Evolutionary conservation across 2,329 filamentous ascomycete genomes (phyloP).

Genomic region (Cytospora schulzeri): DNA sequence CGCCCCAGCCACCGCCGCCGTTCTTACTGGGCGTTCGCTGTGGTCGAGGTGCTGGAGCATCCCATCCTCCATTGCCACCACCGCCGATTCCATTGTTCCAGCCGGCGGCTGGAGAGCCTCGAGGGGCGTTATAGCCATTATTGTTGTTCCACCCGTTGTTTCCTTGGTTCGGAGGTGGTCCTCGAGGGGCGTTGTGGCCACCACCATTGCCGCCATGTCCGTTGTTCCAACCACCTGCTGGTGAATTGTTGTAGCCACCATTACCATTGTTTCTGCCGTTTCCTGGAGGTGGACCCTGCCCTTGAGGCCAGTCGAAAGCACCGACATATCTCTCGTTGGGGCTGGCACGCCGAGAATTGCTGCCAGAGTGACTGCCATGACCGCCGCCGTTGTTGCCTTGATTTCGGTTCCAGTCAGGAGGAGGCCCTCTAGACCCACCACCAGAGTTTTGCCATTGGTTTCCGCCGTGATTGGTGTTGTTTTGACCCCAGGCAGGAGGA

Average conservation of each 20-base stretch:
- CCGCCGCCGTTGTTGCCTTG: neutral
- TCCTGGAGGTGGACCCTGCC: neutral
- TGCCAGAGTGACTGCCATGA: too few species aligned
- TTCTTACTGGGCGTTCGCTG: neutral
- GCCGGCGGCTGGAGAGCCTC: neutral
- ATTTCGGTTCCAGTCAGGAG: too few species aligned
- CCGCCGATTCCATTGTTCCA: neutral
- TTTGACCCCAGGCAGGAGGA: too few species aligned
- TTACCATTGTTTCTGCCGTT: neutral
- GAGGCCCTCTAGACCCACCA: too few species aligned
- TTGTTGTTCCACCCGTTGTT: neutral
- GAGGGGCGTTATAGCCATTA: neutral
- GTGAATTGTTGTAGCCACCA: neutral
- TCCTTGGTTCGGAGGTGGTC: neutral
- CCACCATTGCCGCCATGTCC: neutral
- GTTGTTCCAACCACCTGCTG: too few species aligned
- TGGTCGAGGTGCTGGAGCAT: neutral
- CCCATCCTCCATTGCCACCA: neutral
- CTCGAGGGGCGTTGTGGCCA: neutral
- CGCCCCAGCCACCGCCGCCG: constrained; percentile 5
- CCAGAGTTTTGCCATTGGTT: too few species aligned
- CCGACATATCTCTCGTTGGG: neutral
- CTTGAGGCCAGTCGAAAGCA: constrained; percentile 17
- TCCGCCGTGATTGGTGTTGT: too few species aligned
- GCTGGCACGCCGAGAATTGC: neutral